Percentiles rank a stretch among this genome's conserved stretches.
These are phyloP conservation scores for Eimeria tenella DNA, from an alignment of 169 alveolate genomes.

Conservation along the genomic window DNA sequence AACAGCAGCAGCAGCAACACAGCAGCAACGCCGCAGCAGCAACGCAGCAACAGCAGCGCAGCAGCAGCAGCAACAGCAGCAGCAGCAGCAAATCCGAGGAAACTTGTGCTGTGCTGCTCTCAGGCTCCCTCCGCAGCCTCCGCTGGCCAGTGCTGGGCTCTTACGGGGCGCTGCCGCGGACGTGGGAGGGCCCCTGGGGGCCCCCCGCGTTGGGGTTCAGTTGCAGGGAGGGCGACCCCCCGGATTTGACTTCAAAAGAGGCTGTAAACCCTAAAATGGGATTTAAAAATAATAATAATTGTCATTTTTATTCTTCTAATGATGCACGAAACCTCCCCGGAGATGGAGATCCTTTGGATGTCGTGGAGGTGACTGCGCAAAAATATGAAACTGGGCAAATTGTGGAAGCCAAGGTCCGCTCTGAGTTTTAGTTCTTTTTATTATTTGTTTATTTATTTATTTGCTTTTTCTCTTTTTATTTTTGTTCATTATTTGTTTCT, in stretches of 20 bases:
- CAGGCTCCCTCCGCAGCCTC: conserved; percentile 79
- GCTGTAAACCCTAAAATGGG: too few species aligned
- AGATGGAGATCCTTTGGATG: conserved; percentile 96
- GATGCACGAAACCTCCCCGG: conserved; percentile 85
- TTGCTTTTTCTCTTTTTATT: too few species aligned
- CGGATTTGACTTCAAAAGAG: too few species aligned
- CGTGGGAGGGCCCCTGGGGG: conserved; percentile 94
- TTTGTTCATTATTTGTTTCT: too few species aligned
- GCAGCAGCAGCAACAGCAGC: too few species aligned
- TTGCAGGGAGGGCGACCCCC: background rate
- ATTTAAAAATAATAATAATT: too few species aligned
- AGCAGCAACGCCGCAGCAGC: too few species aligned
- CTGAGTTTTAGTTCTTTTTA: background rate
- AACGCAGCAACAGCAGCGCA: too few species aligned
- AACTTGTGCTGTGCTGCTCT: background rate
- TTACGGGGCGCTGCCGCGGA: conserved; percentile 95
- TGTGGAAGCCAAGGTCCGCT: conserved; percentile 83
- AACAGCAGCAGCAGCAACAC: too few species aligned
- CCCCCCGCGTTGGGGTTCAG: background rate
- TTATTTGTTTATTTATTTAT: too few species aligned
- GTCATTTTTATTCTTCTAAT: background rate
- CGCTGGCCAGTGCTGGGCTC: conserved; percentile 93
- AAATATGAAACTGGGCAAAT: conserved; percentile 85
- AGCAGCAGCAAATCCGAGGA: too few species aligned
- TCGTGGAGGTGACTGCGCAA: conserved; percentile 90